phyloP scores from a whole-genome alignment of 805 yeast species.

The Candida sithepensis region DNA sequence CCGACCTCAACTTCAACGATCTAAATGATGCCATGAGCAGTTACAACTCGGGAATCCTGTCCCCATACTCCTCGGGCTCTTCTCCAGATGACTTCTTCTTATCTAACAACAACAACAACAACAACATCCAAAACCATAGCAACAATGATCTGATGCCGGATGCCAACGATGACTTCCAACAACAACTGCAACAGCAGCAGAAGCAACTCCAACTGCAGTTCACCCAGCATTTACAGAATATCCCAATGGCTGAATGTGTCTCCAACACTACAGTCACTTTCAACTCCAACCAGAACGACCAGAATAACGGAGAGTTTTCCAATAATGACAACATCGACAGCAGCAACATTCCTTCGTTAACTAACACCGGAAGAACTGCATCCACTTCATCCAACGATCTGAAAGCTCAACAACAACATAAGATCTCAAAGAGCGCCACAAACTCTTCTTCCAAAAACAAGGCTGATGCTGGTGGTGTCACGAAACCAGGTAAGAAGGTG shows the following conservation, averaged over 20 bases:
- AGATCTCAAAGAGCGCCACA: not conserved
- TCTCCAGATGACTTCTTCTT: conserved; percentile 35
- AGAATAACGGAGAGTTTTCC: not conserved
- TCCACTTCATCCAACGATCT: conserved; percentile 11
- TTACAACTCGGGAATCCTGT: conserved; percentile 28
- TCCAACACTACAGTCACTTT: conserved; percentile 28
- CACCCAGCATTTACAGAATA: conserved; percentile 5
- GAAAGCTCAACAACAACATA: not conserved
- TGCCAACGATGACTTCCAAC: not conserved
- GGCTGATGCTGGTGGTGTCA: conserved; percentile 8
- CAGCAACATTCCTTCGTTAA: conserved; percentile 8
- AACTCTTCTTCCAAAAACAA: conserved; percentile 5
- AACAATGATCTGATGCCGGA: conserved; percentile 1
- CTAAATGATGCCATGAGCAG: conserved; percentile 30
- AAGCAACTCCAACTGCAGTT: conserved; percentile 1
- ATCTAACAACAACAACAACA: conserved; percentile 6
- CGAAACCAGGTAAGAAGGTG: conserved; percentile 36
- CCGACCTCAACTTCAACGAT: conserved; percentile 29
- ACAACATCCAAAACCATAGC: conserved; percentile 6
- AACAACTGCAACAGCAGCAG: not conserved
- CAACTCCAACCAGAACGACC: conserved; percentile 9
- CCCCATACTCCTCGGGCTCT: conserved; percentile 35
- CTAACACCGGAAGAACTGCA: conserved; percentile 13
- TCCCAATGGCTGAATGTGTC: conserved; percentile 29
- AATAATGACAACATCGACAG: conserved; percentile 8